These are phyloP conservation scores for Talaromyces sp. DNA, from an alignment of 2,329 filamentous ascomycete species.

Conservation along the genomic window DNA sequence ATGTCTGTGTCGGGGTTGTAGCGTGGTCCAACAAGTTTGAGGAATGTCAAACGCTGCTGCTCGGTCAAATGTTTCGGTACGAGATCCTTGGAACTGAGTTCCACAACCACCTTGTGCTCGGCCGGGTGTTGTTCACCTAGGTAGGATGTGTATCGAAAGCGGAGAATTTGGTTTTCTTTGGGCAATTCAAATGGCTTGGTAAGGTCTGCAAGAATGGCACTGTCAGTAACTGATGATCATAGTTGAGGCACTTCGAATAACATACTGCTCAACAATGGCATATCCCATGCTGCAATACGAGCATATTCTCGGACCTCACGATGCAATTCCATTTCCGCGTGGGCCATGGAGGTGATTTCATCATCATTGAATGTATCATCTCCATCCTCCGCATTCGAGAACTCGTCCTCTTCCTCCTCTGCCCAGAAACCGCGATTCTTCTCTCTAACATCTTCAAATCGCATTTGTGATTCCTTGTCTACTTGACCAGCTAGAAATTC, in stretches of 20 bases:
- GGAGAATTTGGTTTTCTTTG: conserved; percentile 64
- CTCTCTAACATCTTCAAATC: conserved; percentile 30
- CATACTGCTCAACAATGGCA: conserved; percentile 86
- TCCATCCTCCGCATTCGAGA: conserved; percentile 49
- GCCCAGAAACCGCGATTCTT: conserved; percentile 43
- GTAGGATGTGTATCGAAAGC: conserved; percentile 96
- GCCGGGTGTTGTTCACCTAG: conserved; percentile 92
- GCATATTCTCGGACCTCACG: conserved; percentile 86
- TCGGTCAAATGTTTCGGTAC: conserved; percentile 58
- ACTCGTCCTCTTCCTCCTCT: conserved; percentile 47
- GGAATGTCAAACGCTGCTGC: conserved; percentile 72
- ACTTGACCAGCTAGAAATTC: conserved; percentile 34
- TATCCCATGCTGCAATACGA: conserved; percentile 87
- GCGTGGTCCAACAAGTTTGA: conserved; percentile 79
- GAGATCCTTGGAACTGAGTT: conserved; percentile 76
- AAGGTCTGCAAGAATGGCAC: conserved; percentile 58
- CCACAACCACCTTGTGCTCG: conserved; percentile 88
- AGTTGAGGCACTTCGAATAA: conserved; percentile 18
- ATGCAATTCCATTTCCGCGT: conserved; percentile 83
- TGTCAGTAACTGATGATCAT: conserved; percentile 11
- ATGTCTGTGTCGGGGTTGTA: conserved; percentile 83
- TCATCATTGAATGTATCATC: conserved; percentile 66
- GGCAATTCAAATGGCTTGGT: conserved; percentile 79
- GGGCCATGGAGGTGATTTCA: conserved; percentile 78
- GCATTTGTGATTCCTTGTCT: conserved; percentile 32